Base-by-base conservation (phyloP, 768 basidiomycete species). In the Leccinum broughii region DNA sequence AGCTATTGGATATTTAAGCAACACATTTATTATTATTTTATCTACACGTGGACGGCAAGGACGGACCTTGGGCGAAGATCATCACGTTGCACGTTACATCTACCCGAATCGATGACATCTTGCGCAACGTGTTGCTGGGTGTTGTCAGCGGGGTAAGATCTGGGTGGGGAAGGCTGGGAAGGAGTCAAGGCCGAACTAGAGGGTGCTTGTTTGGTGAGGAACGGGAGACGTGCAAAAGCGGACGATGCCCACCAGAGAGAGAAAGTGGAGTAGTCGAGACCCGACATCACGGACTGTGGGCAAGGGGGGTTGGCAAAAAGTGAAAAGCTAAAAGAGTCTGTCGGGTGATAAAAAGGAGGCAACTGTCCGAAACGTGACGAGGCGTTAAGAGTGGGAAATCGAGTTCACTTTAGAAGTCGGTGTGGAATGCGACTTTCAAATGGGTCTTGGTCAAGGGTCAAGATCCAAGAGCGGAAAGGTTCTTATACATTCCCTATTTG, bases 61-160 rank as follows among this genome's bases (percentile, higher is more conserved):
- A 72, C 71, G 65, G 63, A 72, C 71, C 71, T 69, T 69, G 71
- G 65, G 67, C 65, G 71, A 71, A 69, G 69, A 72, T 72, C 71
- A 67, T 72, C 71, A 69, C 71, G 69, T 71, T 72, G 64, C 55
- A 26, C 14, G 57, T 63, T 54, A 66, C 63, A 65, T 53, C 68
- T 69, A 69, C 48, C 64, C 24, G 67, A 59, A 64, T 64, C 63
- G 60, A 69, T 72, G 71, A 67, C 71, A 68, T 69, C 69, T 64
- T 71, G 65, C 55, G 60, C 65, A 67, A 62, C 69, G 65, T 69
- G 69, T 63, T 62, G 65, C 34, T 64, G 67, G 60, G 28, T 60
- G 64, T 67, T 57, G 68, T 70, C 70, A 54, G 68, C 50, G 65
- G 70, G 69, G 69, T 63, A 65, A 67, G 69, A 71, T 70, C 61